Conservation (phyloP, 2,329 filamentous ascomycete genomes). For the Pestalotiopsis sp. region DNA sequence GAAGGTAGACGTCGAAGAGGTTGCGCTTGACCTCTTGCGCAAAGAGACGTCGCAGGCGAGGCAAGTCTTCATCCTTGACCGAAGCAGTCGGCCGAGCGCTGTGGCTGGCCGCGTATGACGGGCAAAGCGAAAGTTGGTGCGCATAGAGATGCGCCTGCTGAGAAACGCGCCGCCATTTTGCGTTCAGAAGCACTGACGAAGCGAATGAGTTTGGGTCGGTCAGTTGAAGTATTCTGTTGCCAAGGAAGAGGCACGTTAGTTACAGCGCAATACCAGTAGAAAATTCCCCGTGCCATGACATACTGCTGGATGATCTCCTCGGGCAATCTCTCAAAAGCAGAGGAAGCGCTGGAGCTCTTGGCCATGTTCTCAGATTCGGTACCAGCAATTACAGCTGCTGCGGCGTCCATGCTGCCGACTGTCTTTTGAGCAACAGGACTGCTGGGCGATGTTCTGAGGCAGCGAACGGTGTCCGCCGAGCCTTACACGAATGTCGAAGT, state of each 20-base stretch:
- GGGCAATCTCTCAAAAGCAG: constrained; percentile 60
- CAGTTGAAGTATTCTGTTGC: constrained; percentile 59
- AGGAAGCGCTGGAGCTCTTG: constrained; percentile 18
- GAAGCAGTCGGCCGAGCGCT: constrained; percentile 34
- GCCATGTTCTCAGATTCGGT: constrained; percentile 1
- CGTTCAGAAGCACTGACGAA: constrained; percentile 66
- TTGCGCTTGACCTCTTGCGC: constrained; percentile 74
- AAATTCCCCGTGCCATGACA: constrained; percentile 29
- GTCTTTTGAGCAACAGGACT: not conserved
- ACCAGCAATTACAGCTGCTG: not conserved
- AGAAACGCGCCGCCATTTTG: constrained; percentile 66
- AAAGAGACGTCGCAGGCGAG: constrained; percentile 66
- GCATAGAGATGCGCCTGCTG: constrained; percentile 66
- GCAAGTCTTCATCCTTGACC: constrained; percentile 53
- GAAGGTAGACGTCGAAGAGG: constrained; percentile 75
- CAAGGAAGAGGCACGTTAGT: not conserved
- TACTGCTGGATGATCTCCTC: constrained; percentile 74
- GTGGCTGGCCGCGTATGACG: constrained; percentile 59
- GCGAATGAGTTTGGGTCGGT: constrained; percentile 67
- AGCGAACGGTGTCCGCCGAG: not conserved
- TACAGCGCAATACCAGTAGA: not conserved
- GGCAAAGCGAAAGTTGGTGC: constrained; percentile 63
- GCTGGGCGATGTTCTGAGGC: not conserved
- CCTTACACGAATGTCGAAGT: not conserved
- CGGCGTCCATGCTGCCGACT: not conserved